phyloP scores from a whole-genome alignment of 306 rosid genomes.

The Cicer yamashitae region DNA sequence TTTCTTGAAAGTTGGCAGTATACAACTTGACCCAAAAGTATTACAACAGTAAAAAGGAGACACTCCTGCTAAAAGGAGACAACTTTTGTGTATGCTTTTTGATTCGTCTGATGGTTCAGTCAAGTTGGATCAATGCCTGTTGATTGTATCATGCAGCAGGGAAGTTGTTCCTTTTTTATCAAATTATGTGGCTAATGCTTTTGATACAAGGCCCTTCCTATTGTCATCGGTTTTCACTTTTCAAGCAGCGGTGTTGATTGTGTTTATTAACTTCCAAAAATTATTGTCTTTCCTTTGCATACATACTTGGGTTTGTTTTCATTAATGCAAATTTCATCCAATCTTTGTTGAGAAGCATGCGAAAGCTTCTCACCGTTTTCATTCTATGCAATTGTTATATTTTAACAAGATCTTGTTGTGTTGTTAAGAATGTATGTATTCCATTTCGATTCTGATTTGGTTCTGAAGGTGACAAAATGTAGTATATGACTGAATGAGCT shows the following conservation, averaged over 20 bases:
- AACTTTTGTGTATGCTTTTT: slow-evolving; percentile 22
- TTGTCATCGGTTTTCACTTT: neutral
- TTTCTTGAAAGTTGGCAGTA: slow-evolving; percentile 72
- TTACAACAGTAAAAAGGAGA: slow-evolving; percentile 51
- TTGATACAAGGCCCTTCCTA: slow-evolving; percentile 35
- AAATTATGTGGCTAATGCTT: slow-evolving; percentile 36
- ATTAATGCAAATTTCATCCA: slow-evolving; percentile 29
- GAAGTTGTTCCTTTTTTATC: slow-evolving; percentile 32
- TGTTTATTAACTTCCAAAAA: neutral
- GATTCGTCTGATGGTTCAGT: slow-evolving; percentile 12
- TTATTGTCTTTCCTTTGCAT: neutral
- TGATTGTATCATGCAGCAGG: slow-evolving; percentile 23
- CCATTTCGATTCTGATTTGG: slow-evolving; percentile 29
- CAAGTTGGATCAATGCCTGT: slow-evolving; percentile 34
- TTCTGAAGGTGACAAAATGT: slow-evolving; percentile 37
- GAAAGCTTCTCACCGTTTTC: slow-evolving; percentile 5
- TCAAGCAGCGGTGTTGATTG: slow-evolving; percentile 28
- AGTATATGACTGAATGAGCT: slow-evolving; percentile 5
- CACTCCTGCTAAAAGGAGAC: slow-evolving; percentile 43
- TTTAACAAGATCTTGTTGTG: slow-evolving; percentile 29
- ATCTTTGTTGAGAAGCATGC: slow-evolving; percentile 24
- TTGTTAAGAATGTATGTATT: slow-evolving; percentile 22
- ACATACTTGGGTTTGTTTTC: neutral
- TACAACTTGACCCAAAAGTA: slow-evolving; percentile 67
- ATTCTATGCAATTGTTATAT: neutral